Conservation (phyloP, 202 grass and related monocot species). For the Bolboschoenoplectus hybrid region DNA sequence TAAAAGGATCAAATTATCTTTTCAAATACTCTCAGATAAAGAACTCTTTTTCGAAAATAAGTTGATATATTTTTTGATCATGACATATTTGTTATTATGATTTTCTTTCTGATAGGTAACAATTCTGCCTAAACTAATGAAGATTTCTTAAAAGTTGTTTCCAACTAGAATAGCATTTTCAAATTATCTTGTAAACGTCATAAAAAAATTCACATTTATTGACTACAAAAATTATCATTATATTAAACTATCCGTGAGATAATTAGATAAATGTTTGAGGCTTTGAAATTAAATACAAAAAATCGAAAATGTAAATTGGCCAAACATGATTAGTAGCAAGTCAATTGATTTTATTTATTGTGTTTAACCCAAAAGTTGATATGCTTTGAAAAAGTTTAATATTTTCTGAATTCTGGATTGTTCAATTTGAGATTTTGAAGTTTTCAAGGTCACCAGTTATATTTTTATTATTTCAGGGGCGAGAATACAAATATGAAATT, state of each 20-base stretch:
- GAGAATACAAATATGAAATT: background rate
- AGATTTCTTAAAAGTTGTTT: background rate
- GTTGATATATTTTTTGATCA: background rate
- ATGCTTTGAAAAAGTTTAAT: background rate
- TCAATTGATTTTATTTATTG: slow-evolving; percentile 4
- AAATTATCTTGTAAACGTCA: background rate
- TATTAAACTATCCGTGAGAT: background rate
- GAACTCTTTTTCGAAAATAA: background rate
- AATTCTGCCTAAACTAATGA: background rate
- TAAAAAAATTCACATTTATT: background rate
- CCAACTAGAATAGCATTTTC: background rate
- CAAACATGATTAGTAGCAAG: no score
- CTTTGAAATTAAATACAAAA: background rate
- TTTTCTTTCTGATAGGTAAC: no score
- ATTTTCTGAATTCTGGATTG: background rate
- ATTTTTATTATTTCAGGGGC: background rate
- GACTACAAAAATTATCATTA: background rate
- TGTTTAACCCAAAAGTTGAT: background rate
- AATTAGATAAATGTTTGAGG: no score
- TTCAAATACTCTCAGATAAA: background rate
- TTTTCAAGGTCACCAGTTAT: background rate
- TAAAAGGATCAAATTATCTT: background rate
- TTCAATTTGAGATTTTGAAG: background rate
- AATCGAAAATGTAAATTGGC: background rate
- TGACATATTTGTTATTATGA: background rate